Base-by-base conservation (phyloP, 2,329 filamentous ascomycete species). In the Atkinsonella hypoxylon region DNA sequence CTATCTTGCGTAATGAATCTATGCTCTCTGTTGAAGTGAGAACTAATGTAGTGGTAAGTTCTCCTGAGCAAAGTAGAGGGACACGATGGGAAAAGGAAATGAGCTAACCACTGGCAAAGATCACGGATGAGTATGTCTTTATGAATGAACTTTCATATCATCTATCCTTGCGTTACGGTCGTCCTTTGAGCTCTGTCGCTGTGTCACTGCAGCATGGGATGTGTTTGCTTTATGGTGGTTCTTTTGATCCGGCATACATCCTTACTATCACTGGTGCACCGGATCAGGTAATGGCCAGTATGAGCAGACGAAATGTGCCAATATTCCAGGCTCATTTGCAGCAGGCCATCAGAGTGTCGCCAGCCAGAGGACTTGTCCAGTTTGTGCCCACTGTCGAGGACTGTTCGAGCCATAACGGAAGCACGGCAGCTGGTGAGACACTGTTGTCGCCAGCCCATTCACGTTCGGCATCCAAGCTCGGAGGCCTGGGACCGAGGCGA, bases 301-400 rank as follows among this genome's bases (percentile, higher is more conserved):
- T 81, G 48, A 95, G 95, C 69, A 85, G 86, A 63, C 81, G 88
- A 55, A 93, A 91, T 64, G 81, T 87, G 1, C 75, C 77, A n/a
- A 68, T 94, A 17, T 77, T 94, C 3, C 87, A 93, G 62, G 74
- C 73, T n/a, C 83, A 86, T 63, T 77, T 95, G 65, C 74, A 81
- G 13, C 83, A 88, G 22, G 74, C 81, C 0, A 71, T 95, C 0
- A 77, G 79, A 2, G 86, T 95, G 2, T 60, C 73, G 0, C 66
- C 82, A 0, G 71, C 78, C 1, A 77, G 87, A 39, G 89, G 89
- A 1, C 74, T 89, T 34, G 68, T 95, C 51, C 81, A 82, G 34
- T 95, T 91, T 59, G 67, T 81, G 7, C 70, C 83, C 1, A 77
- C 88, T 4, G 64, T 76, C 0, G 87, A 91, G 59, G 83, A 88